Conservation (phyloP, 2,329 filamentous ascomycete species). For the Pezizomycotina sp. region DNA sequence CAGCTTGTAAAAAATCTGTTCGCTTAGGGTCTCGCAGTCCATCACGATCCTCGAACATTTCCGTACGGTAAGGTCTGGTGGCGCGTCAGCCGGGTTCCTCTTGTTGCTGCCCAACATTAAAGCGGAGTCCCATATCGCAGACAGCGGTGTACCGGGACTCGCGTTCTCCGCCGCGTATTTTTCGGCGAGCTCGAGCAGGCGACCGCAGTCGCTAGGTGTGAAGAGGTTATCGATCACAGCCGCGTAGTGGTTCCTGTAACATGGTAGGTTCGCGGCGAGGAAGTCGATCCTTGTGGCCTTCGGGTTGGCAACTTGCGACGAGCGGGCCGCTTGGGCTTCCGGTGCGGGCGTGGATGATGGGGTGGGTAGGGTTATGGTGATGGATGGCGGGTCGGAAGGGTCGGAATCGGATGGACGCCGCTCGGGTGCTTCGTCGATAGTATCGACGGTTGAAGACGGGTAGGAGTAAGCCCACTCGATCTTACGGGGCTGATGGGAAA, state of each 20-base stretch:
- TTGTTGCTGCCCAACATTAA: conserved; percentile 1
- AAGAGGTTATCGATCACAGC: conserved; percentile 21
- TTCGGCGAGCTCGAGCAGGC: conserved; percentile 18
- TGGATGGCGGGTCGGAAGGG: background rate
- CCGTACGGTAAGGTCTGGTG: conserved; percentile 5
- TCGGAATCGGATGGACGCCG: no score
- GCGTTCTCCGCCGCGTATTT: no score
- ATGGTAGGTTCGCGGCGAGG: conserved; percentile 45
- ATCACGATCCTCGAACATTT: conserved; percentile 17
- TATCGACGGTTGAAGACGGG: no score
- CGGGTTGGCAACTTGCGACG: no score
- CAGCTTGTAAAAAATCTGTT: conserved; percentile 14
- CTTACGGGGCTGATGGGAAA: no score
- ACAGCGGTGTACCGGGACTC: no score
- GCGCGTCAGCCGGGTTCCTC: no score
- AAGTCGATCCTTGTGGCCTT: background rate
- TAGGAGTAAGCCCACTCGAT: no score
- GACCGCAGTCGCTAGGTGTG: conserved; percentile 19
- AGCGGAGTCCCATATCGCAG: conserved; percentile 11
- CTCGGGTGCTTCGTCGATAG: no score
- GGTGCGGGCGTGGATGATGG: background rate
- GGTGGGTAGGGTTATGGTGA: background rate
- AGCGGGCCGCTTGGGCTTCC: background rate
- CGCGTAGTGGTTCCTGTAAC: conserved; percentile 18
- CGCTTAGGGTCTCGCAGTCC: conserved; percentile 15